phyloP scores from a whole-genome alignment of 345 rosid genomes.

The Crucihimalaya himalaica region DNA sequence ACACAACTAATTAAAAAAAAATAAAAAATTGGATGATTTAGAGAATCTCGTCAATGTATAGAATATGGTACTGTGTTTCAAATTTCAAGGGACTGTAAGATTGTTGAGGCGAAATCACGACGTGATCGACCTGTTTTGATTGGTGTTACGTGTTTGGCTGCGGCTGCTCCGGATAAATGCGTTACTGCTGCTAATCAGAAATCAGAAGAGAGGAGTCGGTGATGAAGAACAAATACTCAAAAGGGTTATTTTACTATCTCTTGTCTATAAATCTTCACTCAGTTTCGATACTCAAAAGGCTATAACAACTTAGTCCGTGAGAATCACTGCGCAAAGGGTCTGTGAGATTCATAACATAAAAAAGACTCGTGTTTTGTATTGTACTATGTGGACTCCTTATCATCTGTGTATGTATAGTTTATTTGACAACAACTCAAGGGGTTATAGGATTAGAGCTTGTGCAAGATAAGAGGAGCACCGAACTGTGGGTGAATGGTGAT shows the following conservation, averaged over 20 bases:
- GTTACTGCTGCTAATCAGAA: background rate
- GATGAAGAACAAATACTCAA: background rate
- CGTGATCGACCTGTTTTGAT: background rate
- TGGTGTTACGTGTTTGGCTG: background rate
- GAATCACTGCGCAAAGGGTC: too few species aligned
- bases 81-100: background rate
- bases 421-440: too few species aligned
- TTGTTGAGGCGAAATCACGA: background rate
- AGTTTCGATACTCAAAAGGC: too few species aligned
- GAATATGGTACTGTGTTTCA: background rate
- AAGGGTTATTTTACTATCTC: background rate
- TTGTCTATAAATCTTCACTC: background rate
- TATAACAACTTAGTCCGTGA: too few species aligned
- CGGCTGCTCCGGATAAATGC: background rate
- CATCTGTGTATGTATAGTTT: background rate
- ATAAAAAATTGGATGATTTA: too few species aligned
- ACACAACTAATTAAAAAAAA: too few species aligned
- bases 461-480: slow-evolving; percentile 50
- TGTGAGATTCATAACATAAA: background rate
- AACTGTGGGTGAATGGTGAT: slow-evolving; percentile 50
- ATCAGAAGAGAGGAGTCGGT: background rate
- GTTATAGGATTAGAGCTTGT: slow-evolving; percentile 7
- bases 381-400: background rate
- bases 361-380: background rate
- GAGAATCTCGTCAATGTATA: too few species aligned